Evolutionary conservation across 768 basidiomycete genomes (phyloP).

Genomic region (Amanita jacksonii): DNA sequence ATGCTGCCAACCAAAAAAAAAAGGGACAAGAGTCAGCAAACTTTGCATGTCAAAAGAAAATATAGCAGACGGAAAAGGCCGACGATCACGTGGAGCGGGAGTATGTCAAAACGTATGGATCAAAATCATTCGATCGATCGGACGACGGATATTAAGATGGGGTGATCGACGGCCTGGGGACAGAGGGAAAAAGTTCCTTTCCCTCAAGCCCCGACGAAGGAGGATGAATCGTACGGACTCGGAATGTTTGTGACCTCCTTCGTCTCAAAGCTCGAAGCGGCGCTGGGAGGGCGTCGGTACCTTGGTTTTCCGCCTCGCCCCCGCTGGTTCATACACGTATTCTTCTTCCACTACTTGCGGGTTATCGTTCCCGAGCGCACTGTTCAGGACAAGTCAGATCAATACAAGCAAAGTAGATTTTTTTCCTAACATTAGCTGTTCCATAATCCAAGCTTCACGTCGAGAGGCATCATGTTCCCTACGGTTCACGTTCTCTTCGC

Average conservation of each 20-base stretch:
- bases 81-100: constrained; percentile 33
- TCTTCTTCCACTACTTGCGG: constrained; percentile 69
- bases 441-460: constrained; percentile 89
- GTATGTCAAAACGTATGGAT: constrained; percentile 13
- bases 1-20: constrained; percentile 13
- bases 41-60: background rate
- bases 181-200: constrained; percentile 72
- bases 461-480: constrained; percentile 81
- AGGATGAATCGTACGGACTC: constrained; percentile 57
- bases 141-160: constrained; percentile 21
- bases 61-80: constrained; percentile 19
- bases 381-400: constrained; percentile 17
- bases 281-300: constrained; percentile 80
- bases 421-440: constrained; percentile 89
- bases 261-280: constrained; percentile 93
- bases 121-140: constrained; percentile 24
- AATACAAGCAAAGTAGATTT: too few species aligned
- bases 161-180: constrained; percentile 28
- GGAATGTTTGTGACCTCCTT: constrained; percentile 68
- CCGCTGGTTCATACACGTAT: constrained; percentile 64
- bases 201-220: constrained; percentile 92
- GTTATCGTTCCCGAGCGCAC: constrained; percentile 60
- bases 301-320: constrained; percentile 75
- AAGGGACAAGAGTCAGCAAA: constrained; percentile 22
- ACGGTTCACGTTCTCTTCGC: constrained; percentile 79